A percentile compares a stretch with the other conserved stretches of the same genome.
Conservation (phyloP, 257 asterid genomes). For the Nicotiana obtusifolia region DNA sequence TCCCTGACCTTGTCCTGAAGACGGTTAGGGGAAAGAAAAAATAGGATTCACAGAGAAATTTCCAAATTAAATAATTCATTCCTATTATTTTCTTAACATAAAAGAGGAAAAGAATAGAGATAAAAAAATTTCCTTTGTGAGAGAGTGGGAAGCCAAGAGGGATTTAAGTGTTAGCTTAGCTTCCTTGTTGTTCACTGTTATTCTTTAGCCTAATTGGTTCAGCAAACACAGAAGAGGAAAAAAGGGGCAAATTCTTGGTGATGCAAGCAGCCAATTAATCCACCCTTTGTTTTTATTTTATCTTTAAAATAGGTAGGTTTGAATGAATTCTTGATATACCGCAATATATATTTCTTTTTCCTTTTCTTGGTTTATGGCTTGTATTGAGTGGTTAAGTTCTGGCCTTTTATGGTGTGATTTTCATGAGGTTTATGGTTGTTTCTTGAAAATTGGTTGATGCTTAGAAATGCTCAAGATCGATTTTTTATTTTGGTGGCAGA, state of each 20-base stretch:
- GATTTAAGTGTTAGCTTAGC: not conserved
- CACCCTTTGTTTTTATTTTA: not conserved
- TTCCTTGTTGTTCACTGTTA: not conserved
- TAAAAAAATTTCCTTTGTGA: not conserved
- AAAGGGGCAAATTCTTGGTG: not conserved
- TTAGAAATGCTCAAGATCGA: conserved; percentile 6
- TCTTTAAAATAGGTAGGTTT: conserved; percentile 13
- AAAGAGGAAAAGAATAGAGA: not conserved
- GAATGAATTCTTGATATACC: conserved; percentile 13
- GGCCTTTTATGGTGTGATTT: not conserved
- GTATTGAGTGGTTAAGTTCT: conserved; percentile 4
- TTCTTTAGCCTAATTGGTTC: not conserved
- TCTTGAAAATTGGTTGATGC: conserved; percentile 13
- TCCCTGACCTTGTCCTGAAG: not conserved
- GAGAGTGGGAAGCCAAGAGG: not conserved
- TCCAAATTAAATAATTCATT: not conserved
- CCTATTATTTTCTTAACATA: not conserved
- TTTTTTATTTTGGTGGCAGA: conserved; percentile 7
- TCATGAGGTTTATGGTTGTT: conserved; percentile 1
- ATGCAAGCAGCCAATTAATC: not conserved
- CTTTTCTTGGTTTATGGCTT: conserved; percentile 2
- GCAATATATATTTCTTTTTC: not conserved
- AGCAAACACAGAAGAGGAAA: conserved; percentile 11
- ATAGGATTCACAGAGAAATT: not conserved
- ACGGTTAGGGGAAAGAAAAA: not conserved